A percentile compares a stretch with the other conserved stretches of the same genome.
These are phyloP conservation scores for Aureobasidium melanogenum DNA, from an alignment of 2,329 filamentous ascomycete genomes.

Conservation along the genomic window DNA sequence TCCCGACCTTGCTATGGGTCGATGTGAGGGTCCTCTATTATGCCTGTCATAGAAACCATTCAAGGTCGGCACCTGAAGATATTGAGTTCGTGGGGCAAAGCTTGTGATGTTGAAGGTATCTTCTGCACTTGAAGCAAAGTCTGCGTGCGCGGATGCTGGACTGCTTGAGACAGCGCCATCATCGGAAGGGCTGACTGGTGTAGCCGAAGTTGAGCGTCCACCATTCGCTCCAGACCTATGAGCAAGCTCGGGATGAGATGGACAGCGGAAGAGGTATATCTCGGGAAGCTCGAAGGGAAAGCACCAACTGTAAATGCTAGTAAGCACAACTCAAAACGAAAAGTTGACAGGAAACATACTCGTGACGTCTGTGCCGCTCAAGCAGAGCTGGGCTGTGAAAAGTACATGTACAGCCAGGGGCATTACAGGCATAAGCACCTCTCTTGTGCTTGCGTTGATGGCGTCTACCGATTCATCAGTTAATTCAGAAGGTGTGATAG, in stretches of 20 bases:
- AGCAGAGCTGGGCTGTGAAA: background rate
- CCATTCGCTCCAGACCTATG: background rate
- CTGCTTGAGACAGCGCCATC: background rate
- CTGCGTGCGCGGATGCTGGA: background rate
- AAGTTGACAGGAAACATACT: background rate
- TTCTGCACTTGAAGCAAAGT: background rate
- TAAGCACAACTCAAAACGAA: background rate
- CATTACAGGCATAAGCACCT: background rate
- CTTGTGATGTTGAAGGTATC: too few relatives aligned
- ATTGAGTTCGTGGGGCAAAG: background rate
- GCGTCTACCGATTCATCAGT: background rate
- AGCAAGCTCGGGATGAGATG: background rate
- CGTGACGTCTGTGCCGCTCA: background rate
- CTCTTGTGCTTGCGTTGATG: background rate
- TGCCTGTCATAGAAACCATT: background rate
- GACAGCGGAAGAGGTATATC: background rate
- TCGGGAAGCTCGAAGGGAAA: background rate
- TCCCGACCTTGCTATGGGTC: background rate
- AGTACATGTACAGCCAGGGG: background rate
- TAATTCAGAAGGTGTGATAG: background rate
- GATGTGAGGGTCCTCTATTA: background rate
- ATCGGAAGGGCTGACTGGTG: background rate
- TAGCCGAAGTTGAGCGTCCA: background rate
- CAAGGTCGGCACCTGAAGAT: background rate
- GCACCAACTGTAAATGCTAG: background rate